Percentiles rank a stretch among this genome's conserved stretches.
Conservation (phyloP, 108 stramenopile species). For the Nannochloropsis gaditana region DNA sequence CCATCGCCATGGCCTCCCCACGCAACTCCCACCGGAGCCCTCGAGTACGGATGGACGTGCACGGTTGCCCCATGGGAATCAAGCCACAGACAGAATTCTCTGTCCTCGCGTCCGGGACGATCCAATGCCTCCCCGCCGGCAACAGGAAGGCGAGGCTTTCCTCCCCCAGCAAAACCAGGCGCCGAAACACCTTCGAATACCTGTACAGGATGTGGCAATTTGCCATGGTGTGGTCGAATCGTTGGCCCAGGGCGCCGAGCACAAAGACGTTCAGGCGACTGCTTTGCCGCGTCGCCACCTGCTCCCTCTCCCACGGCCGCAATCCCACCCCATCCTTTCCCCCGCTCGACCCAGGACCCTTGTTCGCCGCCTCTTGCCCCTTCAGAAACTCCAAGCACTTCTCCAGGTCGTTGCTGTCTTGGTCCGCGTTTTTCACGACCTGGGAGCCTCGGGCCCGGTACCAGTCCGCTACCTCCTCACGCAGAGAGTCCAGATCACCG, state of each 20-base stretch:
- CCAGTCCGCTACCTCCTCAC: constrained; percentile 60
- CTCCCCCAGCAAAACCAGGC: constrained; percentile 43
- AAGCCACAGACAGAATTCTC: constrained; percentile 54
- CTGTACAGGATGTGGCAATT: constrained; percentile 40
- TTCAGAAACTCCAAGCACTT: constrained; percentile 52
- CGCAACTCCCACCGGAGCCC: constrained; percentile 50
- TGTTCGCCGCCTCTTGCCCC: neutral
- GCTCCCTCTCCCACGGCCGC: neutral
- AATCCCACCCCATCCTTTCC: neutral
- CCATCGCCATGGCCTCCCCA: constrained; percentile 36
- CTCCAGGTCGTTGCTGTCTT: constrained; percentile 85
- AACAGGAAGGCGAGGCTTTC: constrained; percentile 46
- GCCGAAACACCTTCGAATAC: constrained; percentile 43
- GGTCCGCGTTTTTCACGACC: constrained; percentile 60
- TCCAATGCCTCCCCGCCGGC: constrained; percentile 34
- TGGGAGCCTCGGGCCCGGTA: constrained; percentile 58
- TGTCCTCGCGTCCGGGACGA: constrained; percentile 26
- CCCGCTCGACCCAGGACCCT: neutral
- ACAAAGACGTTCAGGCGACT: constrained; percentile 36
- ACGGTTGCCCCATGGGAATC: constrained; percentile 39
- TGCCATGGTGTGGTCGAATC: constrained; percentile 45
- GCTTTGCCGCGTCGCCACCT: neutral
- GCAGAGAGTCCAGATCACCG: constrained; percentile 85
- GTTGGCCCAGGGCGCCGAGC: constrained; percentile 52
- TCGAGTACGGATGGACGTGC: constrained; percentile 25